Conservation (phyloP, 352 stramenopile species). For the Aphanomyces stellatus region DNA sequence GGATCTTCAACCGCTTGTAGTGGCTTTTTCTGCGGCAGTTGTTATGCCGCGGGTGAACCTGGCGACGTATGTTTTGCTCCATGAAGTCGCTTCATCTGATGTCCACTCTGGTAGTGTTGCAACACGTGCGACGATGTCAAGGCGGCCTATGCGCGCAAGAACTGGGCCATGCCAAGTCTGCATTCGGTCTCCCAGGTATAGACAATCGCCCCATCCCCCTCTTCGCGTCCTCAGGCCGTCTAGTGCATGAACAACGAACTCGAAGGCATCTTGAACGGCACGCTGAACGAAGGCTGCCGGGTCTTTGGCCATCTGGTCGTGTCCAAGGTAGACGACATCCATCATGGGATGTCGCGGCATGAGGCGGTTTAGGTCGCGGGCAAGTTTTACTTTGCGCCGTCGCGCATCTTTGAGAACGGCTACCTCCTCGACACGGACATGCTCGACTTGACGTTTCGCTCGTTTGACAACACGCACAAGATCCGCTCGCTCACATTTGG, state of each 20-base stretch:
- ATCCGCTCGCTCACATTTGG: slow-evolving; percentile 61
- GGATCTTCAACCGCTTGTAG: too few relatives aligned
- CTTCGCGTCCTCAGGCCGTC: not conserved
- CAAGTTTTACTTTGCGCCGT: slow-evolving; percentile 74
- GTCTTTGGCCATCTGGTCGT: slow-evolving; percentile 66
- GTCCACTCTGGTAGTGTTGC: slow-evolving; percentile 39
- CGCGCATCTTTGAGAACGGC: slow-evolving; percentile 72
- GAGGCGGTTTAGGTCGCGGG: slow-evolving; percentile 43
- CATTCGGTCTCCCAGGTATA: slow-evolving; percentile 55
- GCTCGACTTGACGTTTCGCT: slow-evolving; percentile 55
- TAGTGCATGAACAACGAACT: slow-evolving; percentile 70
- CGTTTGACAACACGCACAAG: slow-evolving; percentile 70
- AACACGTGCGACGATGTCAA: slow-evolving; percentile 62
- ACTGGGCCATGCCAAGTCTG: slow-evolving; percentile 72
- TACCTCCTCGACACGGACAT: slow-evolving; percentile 60
- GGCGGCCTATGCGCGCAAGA: slow-evolving; percentile 47
- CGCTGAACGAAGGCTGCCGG: slow-evolving; percentile 67
- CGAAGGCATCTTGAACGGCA: slow-evolving; percentile 61
- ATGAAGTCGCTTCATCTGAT: not conserved
- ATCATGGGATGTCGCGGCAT: not conserved
- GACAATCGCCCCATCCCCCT: too few relatives aligned
- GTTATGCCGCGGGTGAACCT: slow-evolving; percentile 57
- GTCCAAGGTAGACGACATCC: slow-evolving; percentile 76
- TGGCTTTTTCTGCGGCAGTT: slow-evolving; percentile 48
- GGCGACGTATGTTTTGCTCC: slow-evolving; percentile 32